Conservation (phyloP, 1,284 basidiomycete genomes). For the Sporisorium sorghi region DNA sequence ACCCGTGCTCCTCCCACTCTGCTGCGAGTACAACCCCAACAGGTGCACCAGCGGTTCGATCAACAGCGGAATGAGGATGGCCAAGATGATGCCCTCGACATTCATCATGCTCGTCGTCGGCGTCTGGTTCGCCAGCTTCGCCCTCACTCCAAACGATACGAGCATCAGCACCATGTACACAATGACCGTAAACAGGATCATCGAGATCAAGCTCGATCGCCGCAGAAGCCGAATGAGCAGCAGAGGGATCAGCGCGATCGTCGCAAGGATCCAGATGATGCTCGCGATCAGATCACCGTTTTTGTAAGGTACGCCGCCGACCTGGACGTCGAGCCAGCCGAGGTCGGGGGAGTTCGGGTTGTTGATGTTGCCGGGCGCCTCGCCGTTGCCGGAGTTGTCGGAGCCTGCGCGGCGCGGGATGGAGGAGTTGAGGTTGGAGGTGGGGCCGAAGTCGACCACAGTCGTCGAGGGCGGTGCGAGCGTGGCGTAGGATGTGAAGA, state of each 20-base stretch:
- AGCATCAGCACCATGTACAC: constrained; percentile 48
- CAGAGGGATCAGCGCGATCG: constrained; percentile 48
- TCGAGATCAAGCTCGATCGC: constrained; percentile 50
- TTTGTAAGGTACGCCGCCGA: constrained; percentile 54
- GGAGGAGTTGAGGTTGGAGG: constrained; percentile 36
- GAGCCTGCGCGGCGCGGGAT: constrained; percentile 21
- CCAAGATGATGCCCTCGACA: constrained; percentile 45
- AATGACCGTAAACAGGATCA: constrained; percentile 48
- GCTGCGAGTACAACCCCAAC: constrained; percentile 42
- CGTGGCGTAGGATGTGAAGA: constrained; percentile 43
- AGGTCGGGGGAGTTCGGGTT: constrained; percentile 53
- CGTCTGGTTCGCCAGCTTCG: constrained; percentile 34
- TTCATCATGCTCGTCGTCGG: constrained; percentile 49
- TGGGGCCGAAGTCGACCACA: constrained; percentile 39
- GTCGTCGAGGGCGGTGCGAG: constrained; percentile 28
- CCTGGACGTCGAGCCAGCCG: constrained; percentile 53
- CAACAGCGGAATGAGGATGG: constrained; percentile 41
- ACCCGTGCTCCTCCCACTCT: constrained; percentile 32
- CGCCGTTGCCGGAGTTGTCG: constrained; percentile 43
- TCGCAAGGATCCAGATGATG: constrained; percentile 53
- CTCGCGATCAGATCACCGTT: constrained; percentile 54
- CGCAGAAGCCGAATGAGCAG: constrained; percentile 50
- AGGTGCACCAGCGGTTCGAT: constrained; percentile 52
- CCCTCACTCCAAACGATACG: constrained; percentile 45
- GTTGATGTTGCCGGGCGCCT: constrained; percentile 48